Conservation (phyloP, 768 basidiomycete genomes). For the Grammothele lineata region DNA sequence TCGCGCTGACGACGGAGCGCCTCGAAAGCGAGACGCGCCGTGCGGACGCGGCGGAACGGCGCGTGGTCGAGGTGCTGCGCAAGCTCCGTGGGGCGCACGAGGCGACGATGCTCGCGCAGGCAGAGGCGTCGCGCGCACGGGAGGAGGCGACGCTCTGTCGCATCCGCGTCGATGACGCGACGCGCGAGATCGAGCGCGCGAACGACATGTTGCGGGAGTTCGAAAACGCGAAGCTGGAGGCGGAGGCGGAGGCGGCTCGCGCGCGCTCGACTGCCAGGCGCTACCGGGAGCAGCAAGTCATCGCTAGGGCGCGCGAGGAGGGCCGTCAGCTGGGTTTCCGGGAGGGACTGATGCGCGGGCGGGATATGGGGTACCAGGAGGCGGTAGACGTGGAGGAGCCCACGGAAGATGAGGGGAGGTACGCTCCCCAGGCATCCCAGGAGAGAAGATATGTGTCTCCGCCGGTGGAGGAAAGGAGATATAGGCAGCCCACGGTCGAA, state of each 20-base stretch:
- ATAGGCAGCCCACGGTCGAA: no score
- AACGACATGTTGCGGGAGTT: slow-evolving; percentile 59
- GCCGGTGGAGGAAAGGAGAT: no score
- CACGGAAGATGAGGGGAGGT: slow-evolving; percentile 15
- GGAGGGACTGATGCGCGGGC: slow-evolving; percentile 50
- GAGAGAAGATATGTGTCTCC: neutral
- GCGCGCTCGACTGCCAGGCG: slow-evolving; percentile 49
- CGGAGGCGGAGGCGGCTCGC: slow-evolving; percentile 59
- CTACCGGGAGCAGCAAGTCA: slow-evolving; percentile 48
- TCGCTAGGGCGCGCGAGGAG: slow-evolving; percentile 58
- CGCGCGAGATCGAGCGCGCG: slow-evolving; percentile 63
- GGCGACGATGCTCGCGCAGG: slow-evolving; percentile 47
- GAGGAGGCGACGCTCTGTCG: slow-evolving; percentile 63
- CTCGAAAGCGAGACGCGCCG: slow-evolving; percentile 49
- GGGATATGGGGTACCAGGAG: slow-evolving; percentile 38
- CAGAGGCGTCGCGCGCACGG: slow-evolving; percentile 50
- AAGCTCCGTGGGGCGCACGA: slow-evolving; percentile 58
- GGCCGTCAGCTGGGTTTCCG: slow-evolving; percentile 58
- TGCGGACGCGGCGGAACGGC: slow-evolving; percentile 53
- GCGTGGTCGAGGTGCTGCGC: slow-evolving; percentile 41
- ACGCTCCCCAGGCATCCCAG: neutral
- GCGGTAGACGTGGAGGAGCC: slow-evolving; percentile 4
- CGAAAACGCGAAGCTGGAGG: slow-evolving; percentile 52
- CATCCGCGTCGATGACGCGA: slow-evolving; percentile 57
- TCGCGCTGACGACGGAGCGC: slow-evolving; percentile 30